Evolutionary conservation across 805 yeast species (phyloP), one percentile per base, ranked within the genome.

Genomic region (Monosporozyma siamensis): DNA sequence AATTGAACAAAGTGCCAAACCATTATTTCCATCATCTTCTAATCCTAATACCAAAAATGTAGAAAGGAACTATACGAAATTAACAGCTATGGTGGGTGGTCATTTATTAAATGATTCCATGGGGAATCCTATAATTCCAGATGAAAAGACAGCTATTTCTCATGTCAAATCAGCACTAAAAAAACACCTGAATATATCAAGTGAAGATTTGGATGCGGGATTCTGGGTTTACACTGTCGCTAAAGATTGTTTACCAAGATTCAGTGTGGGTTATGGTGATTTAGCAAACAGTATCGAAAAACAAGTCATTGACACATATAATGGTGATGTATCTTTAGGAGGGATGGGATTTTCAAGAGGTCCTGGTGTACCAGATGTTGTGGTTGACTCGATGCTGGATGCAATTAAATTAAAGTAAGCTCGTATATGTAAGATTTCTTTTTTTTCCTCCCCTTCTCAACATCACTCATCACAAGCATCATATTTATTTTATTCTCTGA

Each of bases 61-160:
- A 14, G 36, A 25, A 8, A 31, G 35, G 11, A 27, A 37, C 11
- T 80, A 78, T 50, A 76, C 87, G 4, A 86, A 83, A 51, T 56
- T 89, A 43, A 92, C 98, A 0, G 72, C 86, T 21, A 90, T 90
- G 97, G 65, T 88, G 51, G 97, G 97, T 4, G 97, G 97, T 1
- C 85, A 82, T 53, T 70, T 63, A 43, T 70, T 76, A 66, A 45
- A 59, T 23, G 40, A 58, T 25, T 65, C 62, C 40, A 24, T 29
- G 5, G 58, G 47, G 18, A 45, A 39, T 17, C 37, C 44, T 4
- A 40, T 39, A 9, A 43, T 53, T 5, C 56, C 52, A 20, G 41
- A 48, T n/a, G 43, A 50, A 18, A 45, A 50, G 2, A 29, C 45
- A 12, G 49, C 48, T 31, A 52, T 55, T 25, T 20, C 43, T 4